Base-by-base conservation (phyloP, 2,329 filamentous ascomycete species). In the Beauveria varroae region DNA sequence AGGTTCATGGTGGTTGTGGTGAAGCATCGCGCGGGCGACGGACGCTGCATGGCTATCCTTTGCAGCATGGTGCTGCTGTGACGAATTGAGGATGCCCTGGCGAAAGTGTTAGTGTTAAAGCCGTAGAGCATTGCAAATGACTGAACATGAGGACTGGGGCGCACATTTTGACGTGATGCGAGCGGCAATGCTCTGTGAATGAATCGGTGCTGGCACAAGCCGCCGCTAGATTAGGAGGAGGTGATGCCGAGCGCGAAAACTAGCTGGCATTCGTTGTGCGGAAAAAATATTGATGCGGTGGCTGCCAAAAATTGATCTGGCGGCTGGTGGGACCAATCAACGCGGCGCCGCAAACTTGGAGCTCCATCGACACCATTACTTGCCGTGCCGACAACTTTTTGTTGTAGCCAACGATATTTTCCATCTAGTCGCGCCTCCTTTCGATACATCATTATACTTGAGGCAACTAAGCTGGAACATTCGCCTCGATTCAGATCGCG, bases 311-410 rank as follows among this genome's bases (percentile, higher is more conserved):
- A 20, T 10, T 58, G 46, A 51, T 57, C 30, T 22, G 28, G 18
- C 34, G 26, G 37, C 41, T n/a, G 54, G 56, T 54, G 57, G 54
- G 55, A 61, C 62, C 62, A 63, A 63, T 63, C 62, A 63, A 46
- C 49, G 62, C 44, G 26, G 62, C 62, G 62, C 62, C 62, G 62
- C 62, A 63, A 63, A 62, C 52, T 57, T 62, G 54, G 24, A 62
- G 54, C 60, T 62, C 50, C 58, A 54, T 54, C 50, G n/a, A 53
- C 24, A 26, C 37, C 26, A 7, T n/a, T 59, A 40, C 47, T 30
- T 20, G 12, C 30, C 24, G 18, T 26, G 44, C 37, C 49, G 24
- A 41, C 56, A 41, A 43, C 47, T 26, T 49, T 49, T 34, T 49
- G n/a, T 40, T 37, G 7, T 20, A n/a, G 14, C 44, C 30, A 10